phyloP scores from a whole-genome alignment of 768 basidiomycete genomes.

The Suillus luteus region DNA sequence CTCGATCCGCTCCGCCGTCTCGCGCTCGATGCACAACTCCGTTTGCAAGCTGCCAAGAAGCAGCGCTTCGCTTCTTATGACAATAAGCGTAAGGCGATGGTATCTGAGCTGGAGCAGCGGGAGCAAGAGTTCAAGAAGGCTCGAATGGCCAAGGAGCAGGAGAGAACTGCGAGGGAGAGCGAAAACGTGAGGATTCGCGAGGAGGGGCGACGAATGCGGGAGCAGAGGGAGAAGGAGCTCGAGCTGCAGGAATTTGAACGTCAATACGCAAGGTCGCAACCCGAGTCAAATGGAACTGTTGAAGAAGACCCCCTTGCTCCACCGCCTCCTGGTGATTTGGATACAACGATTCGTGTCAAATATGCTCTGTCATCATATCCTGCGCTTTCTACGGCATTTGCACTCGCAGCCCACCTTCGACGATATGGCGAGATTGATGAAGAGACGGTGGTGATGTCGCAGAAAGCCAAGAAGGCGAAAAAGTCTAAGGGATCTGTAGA shows the following conservation, averaged over 20 bases:
- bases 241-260: slow-evolving; percentile 30
- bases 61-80: slow-evolving; percentile 73
- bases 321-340: slow-evolving; percentile 63
- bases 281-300: slow-evolving; percentile 30
- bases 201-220: slow-evolving; percentile 65
- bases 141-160: slow-evolving; percentile 59
- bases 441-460: slow-evolving; percentile 64
- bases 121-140: slow-evolving; percentile 79
- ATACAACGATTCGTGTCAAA: slow-evolving; percentile 77
- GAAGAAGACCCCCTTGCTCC: slow-evolving; percentile 50
- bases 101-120: slow-evolving; percentile 78
- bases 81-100: slow-evolving; percentile 69
- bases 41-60: slow-evolving; percentile 65
- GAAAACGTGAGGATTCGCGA: slow-evolving; percentile 77
- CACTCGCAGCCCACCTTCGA: slow-evolving; percentile 44
- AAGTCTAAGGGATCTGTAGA: slow-evolving; percentile 40
- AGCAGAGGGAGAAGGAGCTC: slow-evolving; percentile 62
- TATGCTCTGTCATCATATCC: slow-evolving; percentile 59
- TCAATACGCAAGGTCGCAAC: slow-evolving; percentile 38
- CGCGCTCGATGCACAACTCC: slow-evolving; percentile 79
- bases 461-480: slow-evolving; percentile 53
- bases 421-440: slow-evolving; percentile 67
- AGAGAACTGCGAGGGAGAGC: slow-evolving; percentile 52
- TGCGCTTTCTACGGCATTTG: slow-evolving; percentile 21
- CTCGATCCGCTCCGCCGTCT: slow-evolving; percentile 79